phyloP scores from a whole-genome alignment of 1,139 yeast genomes.

The Suhomyces bokatorum region DNA sequence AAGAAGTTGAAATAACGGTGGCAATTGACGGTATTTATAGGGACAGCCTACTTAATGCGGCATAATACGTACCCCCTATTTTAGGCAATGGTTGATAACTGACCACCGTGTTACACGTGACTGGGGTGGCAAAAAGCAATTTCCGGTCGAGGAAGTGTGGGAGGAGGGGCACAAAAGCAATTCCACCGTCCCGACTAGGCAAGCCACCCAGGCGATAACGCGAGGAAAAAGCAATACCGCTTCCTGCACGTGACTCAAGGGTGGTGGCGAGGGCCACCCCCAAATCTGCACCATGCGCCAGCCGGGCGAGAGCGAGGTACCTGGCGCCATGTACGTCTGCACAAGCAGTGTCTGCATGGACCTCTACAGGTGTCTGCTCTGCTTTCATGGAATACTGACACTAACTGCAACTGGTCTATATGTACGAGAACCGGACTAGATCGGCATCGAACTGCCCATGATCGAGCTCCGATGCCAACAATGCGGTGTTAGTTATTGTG shows the following conservation, averaged over 20 bases:
- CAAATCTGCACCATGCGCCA: neutral
- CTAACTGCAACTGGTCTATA: too few species aligned
- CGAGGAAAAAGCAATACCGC: slow-evolving; percentile 6
- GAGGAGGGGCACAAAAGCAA: slow-evolving; percentile 9
- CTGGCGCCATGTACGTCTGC: too few species aligned
- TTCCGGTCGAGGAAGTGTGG: slow-evolving; percentile 1
- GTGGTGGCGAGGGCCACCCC: neutral
- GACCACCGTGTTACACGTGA: slow-evolving; percentile 13
- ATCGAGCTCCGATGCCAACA: too few species aligned
- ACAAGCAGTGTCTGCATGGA: too few species aligned
- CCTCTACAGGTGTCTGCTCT: too few species aligned
- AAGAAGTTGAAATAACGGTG: slow-evolving; percentile 7
- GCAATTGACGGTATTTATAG: slow-evolving; percentile 17
- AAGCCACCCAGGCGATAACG: slow-evolving; percentile 5
- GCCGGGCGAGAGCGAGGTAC: neutral
- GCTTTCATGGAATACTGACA: too few species aligned
- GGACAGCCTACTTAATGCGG: slow-evolving; percentile 9
- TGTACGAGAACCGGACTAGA: too few species aligned
- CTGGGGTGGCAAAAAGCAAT: slow-evolving; percentile 9
- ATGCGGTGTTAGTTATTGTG: too few species aligned
- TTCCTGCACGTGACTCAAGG: slow-evolving; percentile 2
- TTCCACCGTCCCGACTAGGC: slow-evolving; percentile 4
- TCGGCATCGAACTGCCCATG: too few species aligned
- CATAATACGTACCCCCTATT: slow-evolving; percentile 15
- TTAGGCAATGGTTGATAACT: slow-evolving; percentile 11